A percentile compares a stretch with the other conserved stretches of the same genome.
These are phyloP conservation scores for Cicer yamashitae DNA, from an alignment of 306 rosid species.

Conservation along the genomic window DNA sequence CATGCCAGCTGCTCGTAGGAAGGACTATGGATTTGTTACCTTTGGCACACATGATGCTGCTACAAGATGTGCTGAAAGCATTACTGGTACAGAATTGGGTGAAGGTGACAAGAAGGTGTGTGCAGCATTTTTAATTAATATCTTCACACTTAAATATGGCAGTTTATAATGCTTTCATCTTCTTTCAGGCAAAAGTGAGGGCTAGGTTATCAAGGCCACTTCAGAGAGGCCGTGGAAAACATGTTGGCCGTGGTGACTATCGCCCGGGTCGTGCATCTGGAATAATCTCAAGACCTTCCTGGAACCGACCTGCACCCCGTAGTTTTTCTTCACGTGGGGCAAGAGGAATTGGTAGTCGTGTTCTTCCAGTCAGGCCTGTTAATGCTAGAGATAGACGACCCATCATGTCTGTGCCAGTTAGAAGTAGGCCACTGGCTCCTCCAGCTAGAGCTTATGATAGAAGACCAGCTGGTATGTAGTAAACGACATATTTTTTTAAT, in stretches of 20 bases:
- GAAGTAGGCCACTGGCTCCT: conserved; percentile 78
- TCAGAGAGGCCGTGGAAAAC: conserved; percentile 90
- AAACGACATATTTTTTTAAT: neutral
- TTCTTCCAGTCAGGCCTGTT: conserved; percentile 68
- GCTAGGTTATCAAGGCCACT: conserved; percentile 97
- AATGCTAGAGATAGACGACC: conserved; percentile 87
- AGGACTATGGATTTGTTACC: conserved; percentile 94
- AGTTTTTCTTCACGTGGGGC: conserved; percentile 65
- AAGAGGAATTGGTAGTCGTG: conserved; percentile 76
- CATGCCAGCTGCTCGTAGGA: conserved; percentile 97
- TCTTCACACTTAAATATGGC: conserved; percentile 10
- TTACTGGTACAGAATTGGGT: conserved; percentile 89
- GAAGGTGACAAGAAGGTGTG: conserved; percentile 89
- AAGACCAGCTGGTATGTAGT: conserved; percentile 77
- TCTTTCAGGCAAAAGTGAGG: conserved; percentile 87
- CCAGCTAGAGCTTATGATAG: conserved; percentile 82
- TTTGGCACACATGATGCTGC: conserved; percentile 92
- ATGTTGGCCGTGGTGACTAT: conserved; percentile 72
- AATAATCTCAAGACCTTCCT: conserved; percentile 67
- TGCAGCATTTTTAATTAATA: conserved; percentile 29
- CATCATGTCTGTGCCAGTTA: conserved; percentile 62
- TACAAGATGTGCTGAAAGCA: conserved; percentile 83
- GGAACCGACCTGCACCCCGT: conserved; percentile 75
- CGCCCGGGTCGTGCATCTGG: conserved; percentile 65
- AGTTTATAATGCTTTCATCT: conserved; percentile 32